A percentile compares a stretch with the other conserved stretches of the same genome.
Evolutionary conservation across 495 filamentous ascomycete genomes (phyloP).

Genomic region (Penicillium malachiteum): DNA sequence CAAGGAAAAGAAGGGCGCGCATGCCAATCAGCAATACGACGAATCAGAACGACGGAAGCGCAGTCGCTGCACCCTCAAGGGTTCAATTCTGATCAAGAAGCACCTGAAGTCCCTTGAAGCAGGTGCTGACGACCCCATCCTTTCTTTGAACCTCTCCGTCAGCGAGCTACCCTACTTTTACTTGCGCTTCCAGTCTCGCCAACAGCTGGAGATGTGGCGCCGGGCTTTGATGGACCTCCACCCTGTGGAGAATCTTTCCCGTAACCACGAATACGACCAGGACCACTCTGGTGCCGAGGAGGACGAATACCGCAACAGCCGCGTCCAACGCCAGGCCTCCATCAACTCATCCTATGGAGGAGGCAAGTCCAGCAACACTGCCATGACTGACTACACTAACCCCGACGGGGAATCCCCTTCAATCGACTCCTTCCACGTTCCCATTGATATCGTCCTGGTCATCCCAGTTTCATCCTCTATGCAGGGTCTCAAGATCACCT

Average conservation of each 20-base stretch:
- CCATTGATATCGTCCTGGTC: slow-evolving; percentile 93
- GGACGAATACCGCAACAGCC: slow-evolving; percentile 76
- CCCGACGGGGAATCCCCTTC: slow-evolving; percentile 57
- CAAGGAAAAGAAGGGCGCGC: slow-evolving; percentile 82
- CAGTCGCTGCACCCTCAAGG: slow-evolving; percentile 85
- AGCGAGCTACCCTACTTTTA: slow-evolving; percentile 96
- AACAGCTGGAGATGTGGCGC: slow-evolving; percentile 88
- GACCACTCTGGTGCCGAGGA: slow-evolving; percentile 85
- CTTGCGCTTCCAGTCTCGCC: slow-evolving; percentile 81
- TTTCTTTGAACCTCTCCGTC: slow-evolving; percentile 90
- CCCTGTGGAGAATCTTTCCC: slow-evolving; percentile 55
- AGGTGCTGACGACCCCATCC: slow-evolving; percentile 69
- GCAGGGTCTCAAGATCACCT: slow-evolving; percentile 96
- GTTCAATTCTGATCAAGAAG: slow-evolving; percentile 97
- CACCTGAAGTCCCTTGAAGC: slow-evolving; percentile 90
- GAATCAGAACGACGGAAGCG: slow-evolving; percentile 59
- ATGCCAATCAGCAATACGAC: slow-evolving; percentile 53
- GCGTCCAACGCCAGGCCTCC: slow-evolving; percentile 81
- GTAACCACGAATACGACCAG: slow-evolving; percentile 70
- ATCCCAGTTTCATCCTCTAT: slow-evolving; percentile 98
- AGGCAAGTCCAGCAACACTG: slow-evolving; percentile 45
- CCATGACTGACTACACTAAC: slow-evolving; percentile 61
- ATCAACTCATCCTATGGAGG: slow-evolving; percentile 79
- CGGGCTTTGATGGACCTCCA: slow-evolving; percentile 85
- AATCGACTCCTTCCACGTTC: slow-evolving; percentile 74